phyloP scores from a whole-genome alignment of 306 rosid genomes.

The Oemleria cerasiformis region DNA sequence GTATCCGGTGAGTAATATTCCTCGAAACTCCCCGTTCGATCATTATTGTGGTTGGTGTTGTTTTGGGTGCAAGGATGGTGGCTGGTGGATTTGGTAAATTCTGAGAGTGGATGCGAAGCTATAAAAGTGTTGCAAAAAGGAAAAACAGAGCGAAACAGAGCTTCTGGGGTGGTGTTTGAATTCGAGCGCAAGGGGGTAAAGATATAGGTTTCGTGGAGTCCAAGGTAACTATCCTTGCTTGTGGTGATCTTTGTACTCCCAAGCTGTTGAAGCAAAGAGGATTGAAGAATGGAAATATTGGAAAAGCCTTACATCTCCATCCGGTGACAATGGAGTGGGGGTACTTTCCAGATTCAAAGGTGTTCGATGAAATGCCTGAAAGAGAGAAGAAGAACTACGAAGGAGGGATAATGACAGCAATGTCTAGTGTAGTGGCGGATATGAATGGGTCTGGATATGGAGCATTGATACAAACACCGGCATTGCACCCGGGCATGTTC shows the following conservation, averaged over 20 bases:
- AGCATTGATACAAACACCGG: conserved; percentile 76
- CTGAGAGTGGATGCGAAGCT: conserved; percentile 59
- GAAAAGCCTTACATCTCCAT: conserved; percentile 76
- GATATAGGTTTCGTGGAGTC: conserved; percentile 68
- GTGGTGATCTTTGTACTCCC: conserved; percentile 80
- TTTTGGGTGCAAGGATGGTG: conserved; percentile 86
- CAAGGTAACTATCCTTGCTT: conserved; percentile 71
- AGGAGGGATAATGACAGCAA: conserved; percentile 92
- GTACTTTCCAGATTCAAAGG: conserved; percentile 55
- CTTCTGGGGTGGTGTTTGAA: conserved; percentile 53
- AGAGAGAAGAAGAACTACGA: conserved; percentile 64
- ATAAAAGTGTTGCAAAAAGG: conserved; percentile 51
- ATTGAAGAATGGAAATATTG: conserved; percentile 60
- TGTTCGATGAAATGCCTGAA: conserved; percentile 49
- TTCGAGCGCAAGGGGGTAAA: conserved; percentile 40
- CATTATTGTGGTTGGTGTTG: conserved; percentile 92
- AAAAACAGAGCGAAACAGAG: conserved; percentile 30
- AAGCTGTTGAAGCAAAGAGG: conserved; percentile 59
- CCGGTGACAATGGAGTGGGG: conserved; percentile 93
- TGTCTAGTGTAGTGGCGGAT: conserved; percentile 63
- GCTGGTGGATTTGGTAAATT: conserved; percentile 70
- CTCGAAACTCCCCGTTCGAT: conserved; percentile 61
- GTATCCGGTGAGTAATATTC: conserved; percentile 50
- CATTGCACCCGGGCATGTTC: conserved; percentile 85
- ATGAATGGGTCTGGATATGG: conserved; percentile 64